A percentile compares a stretch with the other conserved stretches of the same genome.
These are phyloP conservation scores for Bretziella fagacearum DNA, from an alignment of 2,329 filamentous ascomycete genomes.

Conservation along the genomic window DNA sequence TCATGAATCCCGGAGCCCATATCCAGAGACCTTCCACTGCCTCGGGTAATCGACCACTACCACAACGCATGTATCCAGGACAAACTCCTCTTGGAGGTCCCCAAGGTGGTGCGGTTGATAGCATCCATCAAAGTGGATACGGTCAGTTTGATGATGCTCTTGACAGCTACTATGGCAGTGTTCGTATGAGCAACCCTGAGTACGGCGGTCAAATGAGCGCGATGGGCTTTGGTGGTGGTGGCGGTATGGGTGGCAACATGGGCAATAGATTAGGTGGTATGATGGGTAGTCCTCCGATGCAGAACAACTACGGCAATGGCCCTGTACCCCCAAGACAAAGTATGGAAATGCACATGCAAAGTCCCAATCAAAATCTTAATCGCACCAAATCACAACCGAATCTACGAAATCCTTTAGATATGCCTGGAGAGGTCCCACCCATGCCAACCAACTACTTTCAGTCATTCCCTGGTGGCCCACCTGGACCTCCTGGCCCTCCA, in stretches of 20 bases:
- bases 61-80: conserved; percentile 34
- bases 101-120: conserved; percentile 19
- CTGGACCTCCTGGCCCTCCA: conserved; percentile 4
- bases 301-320: conserved; percentile 11
- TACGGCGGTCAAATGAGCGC: conserved; percentile 15
- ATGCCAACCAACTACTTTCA: conserved; percentile 21
- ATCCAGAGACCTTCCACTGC: conserved; percentile 32
- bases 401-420: conserved; percentile 47
- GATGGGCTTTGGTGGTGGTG: conserved; percentile 12
- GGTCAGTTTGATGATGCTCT: conserved; percentile 18
- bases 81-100: conserved; percentile 21
- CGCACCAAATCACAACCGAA: conserved; percentile 53
- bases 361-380: conserved; percentile 35
- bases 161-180: conserved; percentile 18
- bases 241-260: conserved; percentile 2
- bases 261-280: conserved; percentile 4
- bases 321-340: conserved; percentile 3
- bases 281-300: conserved; percentile 13
- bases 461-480: conserved; percentile 5
- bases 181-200: conserved; percentile 19
- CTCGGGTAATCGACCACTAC: conserved; percentile 33
- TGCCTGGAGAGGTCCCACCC: conserved; percentile 46
- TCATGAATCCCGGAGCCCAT: conserved; percentile 18
- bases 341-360: conserved; percentile 1
- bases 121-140: conserved; percentile 13